Evolutionary conservation across 805 yeast genomes (phyloP), one percentile per base, ranked within the genome.

Genomic region (Myxozyma udenii): DNA sequence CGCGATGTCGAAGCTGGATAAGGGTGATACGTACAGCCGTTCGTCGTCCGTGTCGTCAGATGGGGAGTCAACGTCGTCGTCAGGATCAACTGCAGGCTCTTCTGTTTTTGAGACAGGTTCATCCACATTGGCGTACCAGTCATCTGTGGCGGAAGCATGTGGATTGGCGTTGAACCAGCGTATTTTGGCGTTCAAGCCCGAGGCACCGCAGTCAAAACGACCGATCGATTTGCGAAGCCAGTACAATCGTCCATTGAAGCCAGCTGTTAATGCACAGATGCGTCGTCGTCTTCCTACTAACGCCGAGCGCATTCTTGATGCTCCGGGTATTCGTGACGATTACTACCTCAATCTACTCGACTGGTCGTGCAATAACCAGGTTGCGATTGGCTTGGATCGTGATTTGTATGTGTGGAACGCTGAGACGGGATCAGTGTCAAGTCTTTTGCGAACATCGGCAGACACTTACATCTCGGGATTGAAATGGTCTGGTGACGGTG

Each of bases 341-440:
- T 93, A 89, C 68, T 93, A 91, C 67, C 75, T 89, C 48, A 89
- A 89, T 64, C 73, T 91, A 37, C 68, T 93, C 47, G 81, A 89
- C 55, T 93, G 98, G 98, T 89, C 96, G 5, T 72, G 73, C 58
- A 80, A 82, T 26, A 88, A 91, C 67, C 73, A 83, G 40, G 73
- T 93, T 28, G 97, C 96, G 1, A 85, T 93, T 64, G 98, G 96
- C 1, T 73, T 93, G 45, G 95, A 85, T 49, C 81, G 79, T 50
- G 75, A 85, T 2, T 85, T 93, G 12, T 93, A 91, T 65, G 81
- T 89, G 24, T 93, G 98, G 97, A 86, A 90, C 68, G 97, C 96
- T 1, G 74, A 78, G 3, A 74, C 85, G 0, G 96, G 96, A 0
- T 73, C 80, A 1, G 97, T 89, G 1, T 80, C 84, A 1, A 69